Percentiles rank a stretch among this genome's conserved stretches.
Conservation (phyloP, 352 stramenopile genomes). For the Elongisporangium undulatum region DNA sequence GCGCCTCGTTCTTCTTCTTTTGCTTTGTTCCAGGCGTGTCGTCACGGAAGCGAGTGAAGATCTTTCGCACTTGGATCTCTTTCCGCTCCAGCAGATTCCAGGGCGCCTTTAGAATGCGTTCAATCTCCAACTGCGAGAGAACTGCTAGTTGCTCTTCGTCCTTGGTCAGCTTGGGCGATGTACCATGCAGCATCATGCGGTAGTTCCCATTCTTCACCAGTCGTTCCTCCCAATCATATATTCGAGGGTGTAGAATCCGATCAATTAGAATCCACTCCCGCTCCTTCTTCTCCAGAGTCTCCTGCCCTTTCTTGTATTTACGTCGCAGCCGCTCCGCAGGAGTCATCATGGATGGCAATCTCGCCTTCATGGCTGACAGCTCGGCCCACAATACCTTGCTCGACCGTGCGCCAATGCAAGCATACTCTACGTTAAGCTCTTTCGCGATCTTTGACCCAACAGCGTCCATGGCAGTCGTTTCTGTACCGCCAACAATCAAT, state of each 20-base stretch:
- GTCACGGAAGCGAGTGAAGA: constrained; percentile 63
- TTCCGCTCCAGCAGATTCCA: constrained; percentile 73
- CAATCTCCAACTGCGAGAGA: constrained; percentile 57
- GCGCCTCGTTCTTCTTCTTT: constrained; percentile 5
- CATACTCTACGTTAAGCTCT: constrained; percentile 65
- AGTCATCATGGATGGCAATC: constrained; percentile 76
- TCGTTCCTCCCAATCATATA: constrained; percentile 69
- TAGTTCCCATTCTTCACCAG: constrained; percentile 14
- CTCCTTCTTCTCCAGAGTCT: constrained; percentile 65
- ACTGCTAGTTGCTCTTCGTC: constrained; percentile 59
- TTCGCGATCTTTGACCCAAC: constrained; percentile 44
- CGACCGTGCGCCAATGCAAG: constrained; percentile 36
- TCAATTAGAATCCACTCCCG: constrained; percentile 75
- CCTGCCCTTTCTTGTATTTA: constrained; percentile 75
- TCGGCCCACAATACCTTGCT: constrained; percentile 69
- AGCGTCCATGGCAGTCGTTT: constrained; percentile 16
- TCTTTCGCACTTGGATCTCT: constrained; percentile 73
- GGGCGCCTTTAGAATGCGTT: constrained; percentile 63
- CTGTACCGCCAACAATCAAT: constrained; percentile 18
- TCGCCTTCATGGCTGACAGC: constrained; percentile 67
- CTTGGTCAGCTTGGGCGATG: constrained; percentile 45
- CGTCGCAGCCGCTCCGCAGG: constrained; percentile 58
- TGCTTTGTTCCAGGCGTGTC: constrained; percentile 19
- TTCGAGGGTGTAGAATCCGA: constrained; percentile 51
- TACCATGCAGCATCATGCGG: constrained; percentile 37